Evolutionary conservation across 2,329 filamentous ascomycete species (phyloP).

Genomic region (Acrocalymma vagum): DNA sequence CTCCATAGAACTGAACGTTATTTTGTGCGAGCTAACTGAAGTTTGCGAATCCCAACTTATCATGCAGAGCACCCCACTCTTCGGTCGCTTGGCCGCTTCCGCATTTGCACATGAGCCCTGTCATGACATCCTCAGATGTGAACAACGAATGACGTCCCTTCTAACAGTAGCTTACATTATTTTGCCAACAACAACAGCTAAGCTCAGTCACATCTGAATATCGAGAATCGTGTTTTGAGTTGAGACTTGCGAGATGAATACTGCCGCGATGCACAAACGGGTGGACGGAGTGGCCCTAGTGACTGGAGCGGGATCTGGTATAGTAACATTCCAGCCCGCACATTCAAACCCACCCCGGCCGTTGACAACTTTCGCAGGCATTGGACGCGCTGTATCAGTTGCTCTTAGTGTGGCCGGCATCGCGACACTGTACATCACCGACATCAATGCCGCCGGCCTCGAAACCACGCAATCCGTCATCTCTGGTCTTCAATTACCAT

Average conservation of each 20-base stretch:
- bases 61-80: too few species aligned
- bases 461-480: slow-evolving; percentile 35
- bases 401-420: slow-evolving; percentile 60
- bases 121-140: too few species aligned
- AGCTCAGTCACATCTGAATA: too few species aligned
- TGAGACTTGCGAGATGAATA: background rate
- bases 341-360: too few species aligned
- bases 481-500: slow-evolving; percentile 2
- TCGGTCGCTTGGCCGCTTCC: too few species aligned
- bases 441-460: slow-evolving; percentile 51
- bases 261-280: slow-evolving; percentile 10
- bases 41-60: too few species aligned
- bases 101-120: too few species aligned
- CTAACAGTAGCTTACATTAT: too few species aligned
- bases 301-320: slow-evolving; percentile 23
- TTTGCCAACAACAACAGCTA: too few species aligned
- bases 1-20: too few species aligned
- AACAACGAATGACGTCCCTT: too few species aligned
- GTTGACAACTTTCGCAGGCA: slow-evolving; percentile 48
- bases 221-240: background rate
- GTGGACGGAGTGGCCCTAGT: slow-evolving; percentile 16
- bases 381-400: slow-evolving; percentile 60
- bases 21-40: too few species aligned
- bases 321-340: slow-evolving; percentile 1
- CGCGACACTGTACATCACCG: slow-evolving; percentile 58